These are phyloP conservation scores for Epipyxis sp. DNA, from an alignment of 108 stramenopile species.

Conservation along the genomic window DNA sequence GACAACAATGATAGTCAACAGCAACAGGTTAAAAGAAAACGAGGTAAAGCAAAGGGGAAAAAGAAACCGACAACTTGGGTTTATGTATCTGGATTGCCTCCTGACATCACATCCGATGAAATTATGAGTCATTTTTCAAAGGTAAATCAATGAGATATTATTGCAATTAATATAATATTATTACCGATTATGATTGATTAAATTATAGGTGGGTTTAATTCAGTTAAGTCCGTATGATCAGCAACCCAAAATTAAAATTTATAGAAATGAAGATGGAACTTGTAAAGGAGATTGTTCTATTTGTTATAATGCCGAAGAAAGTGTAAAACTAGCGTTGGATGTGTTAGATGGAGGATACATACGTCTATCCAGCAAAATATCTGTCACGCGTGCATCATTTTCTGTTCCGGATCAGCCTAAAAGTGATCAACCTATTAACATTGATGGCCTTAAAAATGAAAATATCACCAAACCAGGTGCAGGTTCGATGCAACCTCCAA, in stretches of 20 bases:
- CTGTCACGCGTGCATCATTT: slow-evolving; percentile 65
- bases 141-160: slow-evolving; percentile 29
- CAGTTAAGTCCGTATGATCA: slow-evolving; percentile 83
- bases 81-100: slow-evolving; percentile 80
- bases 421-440: slow-evolving; percentile 32
- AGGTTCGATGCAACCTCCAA: slow-evolving; percentile 64
- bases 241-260: slow-evolving; percentile 82
- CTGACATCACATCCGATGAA: slow-evolving; percentile 70
- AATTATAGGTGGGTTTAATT: slow-evolving; percentile 61
- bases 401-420: slow-evolving; percentile 67
- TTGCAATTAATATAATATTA: not conserved
- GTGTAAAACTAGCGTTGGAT: slow-evolving; percentile 80
- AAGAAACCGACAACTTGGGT: slow-evolving; percentile 66
- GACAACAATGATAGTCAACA: slow-evolving; percentile 4
- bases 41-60: slow-evolving; percentile 58
- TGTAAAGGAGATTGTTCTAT: slow-evolving; percentile 87
- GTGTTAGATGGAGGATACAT: slow-evolving; percentile 63
- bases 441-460: slow-evolving; percentile 25
- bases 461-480: slow-evolving; percentile 34
- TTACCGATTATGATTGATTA: not conserved
- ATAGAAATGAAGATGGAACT: slow-evolving; percentile 53
- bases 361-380: slow-evolving; percentile 33
- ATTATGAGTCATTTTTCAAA: slow-evolving; percentile 69
- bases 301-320: slow-evolving; percentile 81
- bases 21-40: slow-evolving; percentile 62